These are phyloP conservation scores for Mortierella alpina DNA, from an alignment of 192 early-diverging fungal genomes.

Conservation along the genomic window DNA sequence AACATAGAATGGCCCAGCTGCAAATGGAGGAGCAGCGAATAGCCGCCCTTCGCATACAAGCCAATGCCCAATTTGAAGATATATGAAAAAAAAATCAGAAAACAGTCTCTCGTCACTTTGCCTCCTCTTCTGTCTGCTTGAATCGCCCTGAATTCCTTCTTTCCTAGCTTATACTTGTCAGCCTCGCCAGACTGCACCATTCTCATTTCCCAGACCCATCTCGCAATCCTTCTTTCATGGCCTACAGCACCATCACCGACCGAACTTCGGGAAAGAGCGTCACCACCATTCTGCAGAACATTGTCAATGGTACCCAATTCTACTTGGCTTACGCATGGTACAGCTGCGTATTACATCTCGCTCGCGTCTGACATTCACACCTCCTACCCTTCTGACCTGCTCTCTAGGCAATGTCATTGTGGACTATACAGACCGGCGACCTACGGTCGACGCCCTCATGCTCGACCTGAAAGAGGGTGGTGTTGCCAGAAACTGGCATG, in stretches of 20 bases:
- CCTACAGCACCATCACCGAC: slow-evolving; percentile 32
- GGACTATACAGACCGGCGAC: slow-evolving; percentile 20
- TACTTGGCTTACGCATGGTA: neutral
- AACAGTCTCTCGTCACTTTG: neutral
- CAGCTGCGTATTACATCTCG: neutral
- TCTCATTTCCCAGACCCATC: neutral
- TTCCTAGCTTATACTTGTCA: neutral
- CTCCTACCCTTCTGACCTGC: neutral
- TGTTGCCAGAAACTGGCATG: slow-evolving; percentile 33
- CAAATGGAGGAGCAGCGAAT: slow-evolving; percentile 30
- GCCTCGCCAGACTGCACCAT: neutral
- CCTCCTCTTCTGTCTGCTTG: neutral
- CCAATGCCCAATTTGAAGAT: neutral
- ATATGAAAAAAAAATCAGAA: neutral
- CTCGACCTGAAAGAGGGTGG: slow-evolving; percentile 50
- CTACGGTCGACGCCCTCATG: slow-evolving; percentile 32
- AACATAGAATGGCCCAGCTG: slow-evolving; percentile 39
- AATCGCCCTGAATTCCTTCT: neutral
- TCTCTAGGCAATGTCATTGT: slow-evolving; percentile 31
- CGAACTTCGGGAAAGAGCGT: slow-evolving; percentile 28
- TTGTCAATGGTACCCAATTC: slow-evolving; percentile 31
- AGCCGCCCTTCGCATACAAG: slow-evolving; percentile 24
- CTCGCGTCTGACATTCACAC: neutral
- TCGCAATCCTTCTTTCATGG: slow-evolving; percentile 4
- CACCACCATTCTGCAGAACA: slow-evolving; percentile 15